These are phyloP conservation scores for Colletotrichum tamarilloi DNA, from an alignment of 2,329 filamentous ascomycete species.

Conservation along the genomic window DNA sequence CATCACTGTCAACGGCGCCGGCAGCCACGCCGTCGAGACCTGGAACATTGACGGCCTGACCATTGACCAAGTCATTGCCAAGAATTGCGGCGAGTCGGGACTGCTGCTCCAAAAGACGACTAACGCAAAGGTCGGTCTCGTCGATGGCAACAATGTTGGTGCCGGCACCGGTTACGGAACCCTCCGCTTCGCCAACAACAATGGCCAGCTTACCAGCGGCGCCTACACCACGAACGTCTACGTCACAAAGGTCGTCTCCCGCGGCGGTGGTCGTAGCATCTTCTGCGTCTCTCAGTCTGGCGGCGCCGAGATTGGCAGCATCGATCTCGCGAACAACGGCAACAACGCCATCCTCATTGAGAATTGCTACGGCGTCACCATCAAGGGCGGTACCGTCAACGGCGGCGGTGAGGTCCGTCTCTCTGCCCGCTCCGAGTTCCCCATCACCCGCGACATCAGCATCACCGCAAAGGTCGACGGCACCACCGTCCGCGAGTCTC, in stretches of 20 bases:
- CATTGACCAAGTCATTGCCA: constrained; percentile 63
- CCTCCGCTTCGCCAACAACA: constrained; percentile 67
- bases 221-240: constrained; percentile 63
- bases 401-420: constrained; percentile 67
- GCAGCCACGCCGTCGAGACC: constrained; percentile 67
- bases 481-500: constrained; percentile 62
- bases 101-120: constrained; percentile 65
- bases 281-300: constrained; percentile 69
- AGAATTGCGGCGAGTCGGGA: constrained; percentile 65
- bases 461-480: constrained; percentile 60
- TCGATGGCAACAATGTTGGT: constrained; percentile 67
- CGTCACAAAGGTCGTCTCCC: constrained; percentile 63
- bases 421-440: constrained; percentile 63
- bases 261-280: constrained; percentile 66
- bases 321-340: constrained; percentile 64
- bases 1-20: constrained; percentile 62
- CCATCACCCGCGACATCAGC: constrained; percentile 62
- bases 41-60: constrained; percentile 68
- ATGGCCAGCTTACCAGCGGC: constrained; percentile 60
- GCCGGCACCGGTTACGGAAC: constrained; percentile 65
- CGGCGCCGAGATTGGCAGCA: constrained; percentile 58
- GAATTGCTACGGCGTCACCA: constrained; percentile 68
- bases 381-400: constrained; percentile 61
- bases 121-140: constrained; percentile 63
- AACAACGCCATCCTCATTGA: constrained; percentile 69